Percentiles rank a stretch among this genome's conserved stretches.
Evolutionary conservation across 176 grass and related monocot species (phyloP).

Genomic region (Aegilops tauschii): DNA sequence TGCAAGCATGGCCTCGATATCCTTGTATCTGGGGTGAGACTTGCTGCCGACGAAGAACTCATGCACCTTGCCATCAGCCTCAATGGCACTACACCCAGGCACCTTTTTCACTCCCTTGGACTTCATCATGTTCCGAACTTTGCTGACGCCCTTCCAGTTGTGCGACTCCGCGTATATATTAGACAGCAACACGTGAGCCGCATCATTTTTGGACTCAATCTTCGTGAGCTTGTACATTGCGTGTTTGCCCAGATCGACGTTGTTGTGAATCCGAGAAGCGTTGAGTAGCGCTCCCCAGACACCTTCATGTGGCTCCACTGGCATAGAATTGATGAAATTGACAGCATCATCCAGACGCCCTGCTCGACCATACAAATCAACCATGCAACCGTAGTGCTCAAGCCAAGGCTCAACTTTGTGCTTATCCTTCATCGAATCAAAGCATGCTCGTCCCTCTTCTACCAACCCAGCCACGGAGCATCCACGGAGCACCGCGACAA

Average conservation of each 20-base stretch:
- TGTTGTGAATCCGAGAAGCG: slow-evolving; percentile 70
- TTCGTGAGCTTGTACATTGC: slow-evolving; percentile 47
- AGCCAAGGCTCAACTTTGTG: slow-evolving; percentile 56
- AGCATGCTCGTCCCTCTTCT: slow-evolving; percentile 47
- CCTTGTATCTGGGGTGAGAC: slow-evolving; percentile 48
- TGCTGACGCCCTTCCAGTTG: slow-evolving; percentile 59
- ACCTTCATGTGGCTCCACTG: slow-evolving; percentile 59
- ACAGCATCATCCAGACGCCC: slow-evolving; percentile 61
- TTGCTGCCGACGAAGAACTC: slow-evolving; percentile 63
- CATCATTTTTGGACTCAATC: slow-evolving; percentile 49
- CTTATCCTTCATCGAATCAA: slow-evolving; percentile 49
- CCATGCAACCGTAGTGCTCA: slow-evolving; percentile 78
- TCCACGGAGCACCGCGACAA: slow-evolving; percentile 61
- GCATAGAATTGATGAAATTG: slow-evolving; percentile 60
- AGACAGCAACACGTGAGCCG: slow-evolving; percentile 65
- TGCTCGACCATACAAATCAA: slow-evolving; percentile 73
- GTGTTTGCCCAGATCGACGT: slow-evolving; percentile 60
- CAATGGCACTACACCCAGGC: slow-evolving; percentile 66
- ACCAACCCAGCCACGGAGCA: slow-evolving; percentile 71
- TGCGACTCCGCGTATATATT: slow-evolving; percentile 69
- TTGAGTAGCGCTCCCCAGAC: slow-evolving; percentile 85
- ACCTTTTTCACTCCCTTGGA: slow-evolving; percentile 60
- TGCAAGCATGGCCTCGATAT: slow-evolving; percentile 68
- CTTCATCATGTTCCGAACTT: slow-evolving; percentile 59
- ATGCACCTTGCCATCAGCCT: slow-evolving; percentile 52